Base-by-base conservation (phyloP, 73 alveolate genomes). In the Tetrahymena borealis region DNA sequence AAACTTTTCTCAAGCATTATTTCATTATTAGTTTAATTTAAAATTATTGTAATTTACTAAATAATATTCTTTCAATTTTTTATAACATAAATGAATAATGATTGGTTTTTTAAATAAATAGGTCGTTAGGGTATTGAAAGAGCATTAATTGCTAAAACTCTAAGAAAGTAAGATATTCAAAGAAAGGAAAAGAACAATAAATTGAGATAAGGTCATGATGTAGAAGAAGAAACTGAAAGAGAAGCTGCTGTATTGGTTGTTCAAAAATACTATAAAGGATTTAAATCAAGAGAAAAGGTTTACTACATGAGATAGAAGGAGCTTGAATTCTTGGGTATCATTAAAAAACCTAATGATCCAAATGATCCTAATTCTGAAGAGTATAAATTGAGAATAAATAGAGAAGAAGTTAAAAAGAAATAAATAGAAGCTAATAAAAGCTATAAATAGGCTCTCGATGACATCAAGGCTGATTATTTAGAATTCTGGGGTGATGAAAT, bases 61-160 rank as follows among this genome's bases (percentile, higher is more conserved):
- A n/a, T 4, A 35, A 60, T 60, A 60, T 60, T 60, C 31, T 0
- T 60, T 24, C 4, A 10, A 31, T 0, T 41, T 18, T 41, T n/a
- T 13, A 18, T 3, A 60, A 13, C 4, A 7, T 0, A 60, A 60
- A 18, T 3, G 28, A 0, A 13, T n/a, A 60, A 60, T 60, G n/a
- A n/a, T 60, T 60, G 16, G 11, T 24, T 60, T 60, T 60, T 60
- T 20, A 60, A 60, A 15, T 2, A n/a, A 15, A 20, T 60, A 60
- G 85, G 99, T 31, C 96, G 99, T 35, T 96, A 95, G 91, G 99
- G 99, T 31, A 94, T 97, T 32, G 95, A 94, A 77, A 96, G 99
- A 94, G 95, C 95, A 41, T 39, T 94, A 90, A 95, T 91, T 33
- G 96, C 98, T 42, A 91, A 92, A 33, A 92, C 97, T 32, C 79